A percentile compares a stretch with the other conserved stretches of the same genome.
These are phyloP conservation scores for Evansstolkia leycettana DNA, from an alignment of 495 filamentous ascomycete species.

Conservation along the genomic window DNA sequence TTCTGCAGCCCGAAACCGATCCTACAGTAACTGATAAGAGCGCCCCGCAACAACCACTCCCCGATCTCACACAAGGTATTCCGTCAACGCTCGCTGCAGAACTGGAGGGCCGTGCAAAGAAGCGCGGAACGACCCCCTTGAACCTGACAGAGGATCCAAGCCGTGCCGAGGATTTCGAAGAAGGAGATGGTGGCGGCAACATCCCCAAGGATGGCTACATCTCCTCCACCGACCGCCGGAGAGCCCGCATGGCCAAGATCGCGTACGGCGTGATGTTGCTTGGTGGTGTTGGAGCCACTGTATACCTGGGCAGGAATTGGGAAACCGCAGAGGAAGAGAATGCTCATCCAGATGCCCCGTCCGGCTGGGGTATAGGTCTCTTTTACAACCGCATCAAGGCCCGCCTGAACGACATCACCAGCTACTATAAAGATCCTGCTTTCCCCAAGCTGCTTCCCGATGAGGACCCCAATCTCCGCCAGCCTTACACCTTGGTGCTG, in stretches of 20 bases:
- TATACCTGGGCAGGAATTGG: conserved; percentile 79
- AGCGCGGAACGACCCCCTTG: conserved; percentile 28
- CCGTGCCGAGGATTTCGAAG: conserved; percentile 32
- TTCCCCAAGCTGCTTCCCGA: conserved; percentile 92
- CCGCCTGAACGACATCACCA: conserved; percentile 56
- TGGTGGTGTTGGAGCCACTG: conserved; percentile 37
- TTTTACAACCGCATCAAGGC: conserved; percentile 72
- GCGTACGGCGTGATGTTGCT: conserved; percentile 45
- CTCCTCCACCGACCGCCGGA: conserved; percentile 74
- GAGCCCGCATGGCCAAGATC: conserved; percentile 56
- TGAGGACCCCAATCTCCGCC: conserved; percentile 63
- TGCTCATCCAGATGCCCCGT: conserved; percentile 56
- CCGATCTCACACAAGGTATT: conserved; percentile 83
- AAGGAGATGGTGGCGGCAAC: conserved; percentile 40
- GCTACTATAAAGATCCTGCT: conserved; percentile 91
- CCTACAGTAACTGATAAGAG: conserved; percentile 11
- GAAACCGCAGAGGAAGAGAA: conserved; percentile 56
- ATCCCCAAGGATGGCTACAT: conserved; percentile 77
- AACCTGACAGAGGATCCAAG: conserved; percentile 47
- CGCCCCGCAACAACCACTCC: conserved; percentile 43
- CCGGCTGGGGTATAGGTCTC: conserved; percentile 56
- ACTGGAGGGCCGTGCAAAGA: conserved; percentile 45
- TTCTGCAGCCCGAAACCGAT: conserved; percentile 18
- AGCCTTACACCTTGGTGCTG: conserved; percentile 87
- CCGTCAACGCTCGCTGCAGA: conserved; percentile 70